Evolutionary conservation across 768 basidiomycete genomes (phyloP), one percentile per base, ranked within the genome.

Genomic region (Psilocybe cubensis): DNA sequence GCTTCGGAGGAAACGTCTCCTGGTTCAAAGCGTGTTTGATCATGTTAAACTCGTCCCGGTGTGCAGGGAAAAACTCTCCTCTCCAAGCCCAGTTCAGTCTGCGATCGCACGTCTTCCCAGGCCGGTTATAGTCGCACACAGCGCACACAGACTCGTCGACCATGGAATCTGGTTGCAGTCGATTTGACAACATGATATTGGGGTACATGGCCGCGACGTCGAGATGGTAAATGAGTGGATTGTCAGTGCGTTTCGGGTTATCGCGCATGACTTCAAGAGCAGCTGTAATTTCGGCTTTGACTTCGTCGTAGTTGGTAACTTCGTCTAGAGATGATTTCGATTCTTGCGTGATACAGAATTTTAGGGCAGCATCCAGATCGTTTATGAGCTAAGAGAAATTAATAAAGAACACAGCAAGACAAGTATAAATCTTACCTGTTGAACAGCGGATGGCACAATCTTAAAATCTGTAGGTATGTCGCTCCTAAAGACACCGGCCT

Each of bases 161-260:
- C 77, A 98, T 91, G 1, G 97, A 97, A 74, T 99, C 97, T 2
- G 97, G 97, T 65, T 99, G 97, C 2, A 99, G 82, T 29, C 97
- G 92, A 70, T 99, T 99, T 17, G 96, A 98, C 79, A 99, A 88
- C 97, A 99, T 99, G 84, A 99, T 98, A 73, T 98, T 99, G 55
- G 97, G 97, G 71, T 99, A 98, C 97, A 99, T 99, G 61, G 97
- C 97, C 2, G 97, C 97, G 60, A 99, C 97, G 67, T 99, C 97
- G 66, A 98, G 75, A 72, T 99, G 97, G 74, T 99, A 99, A 68
- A 99, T 98, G 61, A 98, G 85, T 0, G 97, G 97, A 11, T 87
- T 91, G 76, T 98, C 96, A 41, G 80, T 79, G 12, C 96, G 92
- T 52, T 87, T 83, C 0, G 97, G 96, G 57, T 90, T 86, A 74